These are phyloP conservation scores for Groenewaldozyma auringiensis DNA, from an alignment of 1,139 yeast genomes.

Conservation along the genomic window DNA sequence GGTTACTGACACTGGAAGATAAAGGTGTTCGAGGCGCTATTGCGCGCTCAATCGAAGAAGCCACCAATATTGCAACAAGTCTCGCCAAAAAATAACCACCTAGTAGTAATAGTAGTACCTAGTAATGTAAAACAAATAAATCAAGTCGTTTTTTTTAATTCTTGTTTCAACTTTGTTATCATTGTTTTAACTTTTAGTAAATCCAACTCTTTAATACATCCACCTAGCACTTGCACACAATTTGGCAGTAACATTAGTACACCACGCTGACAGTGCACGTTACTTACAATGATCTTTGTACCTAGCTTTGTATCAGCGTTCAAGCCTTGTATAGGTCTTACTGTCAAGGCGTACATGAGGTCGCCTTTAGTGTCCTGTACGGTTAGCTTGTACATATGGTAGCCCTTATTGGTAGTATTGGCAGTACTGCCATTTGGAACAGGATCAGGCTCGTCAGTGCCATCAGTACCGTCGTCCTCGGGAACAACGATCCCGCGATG, in stretches of 20 bases:
- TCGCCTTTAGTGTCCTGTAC: conserved; percentile 21
- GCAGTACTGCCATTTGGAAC: not conserved
- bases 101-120: no score
- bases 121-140: no score
- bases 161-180: conserved; percentile 3
- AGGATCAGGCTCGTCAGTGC: not conserved
- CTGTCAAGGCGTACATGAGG: conserved; percentile 20
- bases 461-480: not conserved
- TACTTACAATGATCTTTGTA: conserved; percentile 12
- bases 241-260: conserved; percentile 18
- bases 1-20: conserved; percentile 87
- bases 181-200: not conserved
- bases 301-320: conserved; percentile 15
- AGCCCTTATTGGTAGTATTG: not conserved
- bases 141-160: no score
- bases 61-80: conserved; percentile 74
- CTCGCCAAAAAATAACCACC: conserved; percentile 43
- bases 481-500: conserved; percentile 6
- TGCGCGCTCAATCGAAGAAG: conserved; percentile 83
- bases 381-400: conserved; percentile 16
- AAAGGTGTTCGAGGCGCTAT: conserved; percentile 81
- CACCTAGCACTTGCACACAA: conserved; percentile 12
- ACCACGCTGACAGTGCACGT: conserved; percentile 16
- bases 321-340: conserved; percentile 4
- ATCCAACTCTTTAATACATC: conserved; percentile 8